Base-by-base conservation (phyloP, 192 early-diverging fungal species). In the Geranomyces variabilis region DNA sequence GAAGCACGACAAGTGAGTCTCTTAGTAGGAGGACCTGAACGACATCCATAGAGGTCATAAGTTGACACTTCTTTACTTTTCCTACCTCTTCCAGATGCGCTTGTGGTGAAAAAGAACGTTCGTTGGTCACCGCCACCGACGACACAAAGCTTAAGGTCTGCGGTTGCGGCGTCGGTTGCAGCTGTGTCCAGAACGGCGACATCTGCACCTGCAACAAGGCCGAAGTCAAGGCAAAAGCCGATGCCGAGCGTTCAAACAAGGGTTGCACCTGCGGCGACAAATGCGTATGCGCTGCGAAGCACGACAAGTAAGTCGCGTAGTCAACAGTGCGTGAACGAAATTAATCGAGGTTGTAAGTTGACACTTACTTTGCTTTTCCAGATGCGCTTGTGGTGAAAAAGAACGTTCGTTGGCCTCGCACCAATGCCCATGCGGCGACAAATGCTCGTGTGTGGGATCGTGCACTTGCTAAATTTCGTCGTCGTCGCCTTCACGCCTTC, bases 91-190 rank as follows among this genome's bases (percentile, higher is more conserved):
- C 26, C 58, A 60, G 58, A 29, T 64, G 63, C 63, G 43, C 3
- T 4, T 64, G 63, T 21, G 63, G 63, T 19, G 63, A 64, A 21
- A 41, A 41, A 8, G 63, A 64, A 46, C 34, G 44, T 17, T 14
- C 19, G 58, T 6, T 17, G 22, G 58, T 26, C 28, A n/a, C 60
- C 34, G 46, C 46, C 19, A 19, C 46, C 19, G 19, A 53, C 19
- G 63, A 64, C 22, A 33, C 58, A 1, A 64, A 64, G 63, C 63
- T 64, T 21, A 36, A 36, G 4, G 22, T 64, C 41, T 64, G 63
- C 63, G 34, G 21, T 13, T 64, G 63, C 63, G 63, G 63, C 5
- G 63, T 64, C n/a, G 63, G 63, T 13, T 64, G 63, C 63, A n/a
- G 17, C n/a, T 64, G 63, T 21, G n/a, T n/a, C n/a, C n/a, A 36